Evolutionary conservation across 2,329 filamentous ascomycete species (phyloP), one percentile per base, ranked within the genome.

Genomic region (Diaporthe capsici): DNA sequence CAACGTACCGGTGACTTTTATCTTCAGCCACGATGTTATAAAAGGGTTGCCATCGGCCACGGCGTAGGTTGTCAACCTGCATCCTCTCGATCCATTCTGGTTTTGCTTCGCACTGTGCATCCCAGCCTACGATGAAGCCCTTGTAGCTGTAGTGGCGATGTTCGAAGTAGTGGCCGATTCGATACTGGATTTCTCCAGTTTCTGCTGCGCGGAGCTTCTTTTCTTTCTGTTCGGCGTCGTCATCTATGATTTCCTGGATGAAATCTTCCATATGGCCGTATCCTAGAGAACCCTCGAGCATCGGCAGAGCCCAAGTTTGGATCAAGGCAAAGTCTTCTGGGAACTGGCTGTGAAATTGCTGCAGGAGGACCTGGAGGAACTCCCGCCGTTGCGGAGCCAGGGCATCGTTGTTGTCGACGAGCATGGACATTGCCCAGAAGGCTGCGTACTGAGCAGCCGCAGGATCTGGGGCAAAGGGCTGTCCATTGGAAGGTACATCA

Each of bases 11-110:
- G 22, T 88, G 84, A 72, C 85, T 90, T 77, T 89, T 89, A 78
- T 93, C 92, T 57, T 90, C 90, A 83, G 84, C 93, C 90, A 93
- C 83, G 44, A 92, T 90, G 80, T 93, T 89, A 80, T 94, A 94
- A 77, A 94, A 94, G 37, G 90, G 90, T 81, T 94, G 92, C 65
- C 89, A 82, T 51, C 90, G 84, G 1, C 92, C 92, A 58, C 86
- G 83, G 8, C 86, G 84, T 60, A 93, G 82, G 4, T 85, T 84
- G 80, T 93, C 90, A 9, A 94, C 88, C 17, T 87, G 85, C 90
- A 93, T 93, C 76, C 86, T 86, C 79, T 86, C 84, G 79, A 92
- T 92, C 92, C 90, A 93, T 22, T 84, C 87, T 84, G 87, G 80
- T 86, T 91, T 76, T 85, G 85, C 67, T 79, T 81, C 71, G 60